Evolutionary conservation across 306 rosid genomes (phyloP).

Genomic region (Pyrus bretschneideri): DNA sequence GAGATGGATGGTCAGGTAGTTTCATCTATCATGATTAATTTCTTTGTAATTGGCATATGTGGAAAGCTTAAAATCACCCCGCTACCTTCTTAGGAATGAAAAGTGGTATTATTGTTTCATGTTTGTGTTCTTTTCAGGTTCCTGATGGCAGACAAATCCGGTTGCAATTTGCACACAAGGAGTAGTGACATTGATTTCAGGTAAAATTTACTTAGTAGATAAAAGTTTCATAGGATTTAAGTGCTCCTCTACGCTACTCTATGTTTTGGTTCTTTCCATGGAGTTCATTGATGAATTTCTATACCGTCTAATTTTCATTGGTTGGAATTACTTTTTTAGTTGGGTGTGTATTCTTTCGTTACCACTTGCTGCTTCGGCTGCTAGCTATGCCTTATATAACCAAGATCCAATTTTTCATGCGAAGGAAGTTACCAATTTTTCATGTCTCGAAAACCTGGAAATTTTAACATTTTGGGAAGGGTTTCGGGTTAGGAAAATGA

Average conservation of each 20-base stretch:
- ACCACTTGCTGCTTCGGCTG: background rate
- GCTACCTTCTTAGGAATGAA: background rate
- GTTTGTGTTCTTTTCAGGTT: slow-evolving; percentile 22
- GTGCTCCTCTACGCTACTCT: background rate
- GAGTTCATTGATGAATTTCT: background rate
- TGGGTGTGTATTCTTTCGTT: background rate
- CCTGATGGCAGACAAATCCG: slow-evolving; percentile 56
- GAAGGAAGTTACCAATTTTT: background rate
- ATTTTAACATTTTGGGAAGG: background rate
- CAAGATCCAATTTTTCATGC: background rate
- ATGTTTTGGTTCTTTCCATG: background rate
- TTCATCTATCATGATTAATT: background rate
- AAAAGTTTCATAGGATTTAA: background rate
- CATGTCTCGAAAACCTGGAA: background rate
- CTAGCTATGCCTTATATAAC: background rate
- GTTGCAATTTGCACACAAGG: slow-evolving; percentile 38
- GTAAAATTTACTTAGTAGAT: background rate
- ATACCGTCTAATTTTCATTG: background rate
- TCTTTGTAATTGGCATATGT: background rate
- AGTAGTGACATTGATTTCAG: slow-evolving; percentile 1
- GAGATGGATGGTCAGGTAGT: slow-evolving; percentile 49
- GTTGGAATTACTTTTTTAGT: background rate
- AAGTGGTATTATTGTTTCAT: background rate
- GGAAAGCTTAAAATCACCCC: background rate
- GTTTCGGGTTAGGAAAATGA: background rate